Base-by-base conservation (phyloP, 805 yeast genomes). In the Ogataea thermomethanolica region DNA sequence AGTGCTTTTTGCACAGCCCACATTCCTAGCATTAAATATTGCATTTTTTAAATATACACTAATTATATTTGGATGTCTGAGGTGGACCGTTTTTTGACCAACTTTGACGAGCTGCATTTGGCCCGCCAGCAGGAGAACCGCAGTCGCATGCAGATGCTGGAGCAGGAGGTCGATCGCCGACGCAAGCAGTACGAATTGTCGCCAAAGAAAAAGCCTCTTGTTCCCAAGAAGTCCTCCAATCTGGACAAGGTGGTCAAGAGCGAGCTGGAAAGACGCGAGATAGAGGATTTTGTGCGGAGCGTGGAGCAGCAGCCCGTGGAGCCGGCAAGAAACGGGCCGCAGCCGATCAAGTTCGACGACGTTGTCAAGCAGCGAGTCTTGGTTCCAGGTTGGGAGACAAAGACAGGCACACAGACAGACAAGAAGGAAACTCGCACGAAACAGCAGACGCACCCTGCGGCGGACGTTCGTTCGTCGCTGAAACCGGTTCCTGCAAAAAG, bases 211-310 rank as follows among this genome's bases (percentile, higher is more conserved):
- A 56, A 52, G 37, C 60, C 53, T 29, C 22, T 48, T 9, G 55
- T 57, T 2, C 64, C 65, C 6, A 48, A 38, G 43, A 60, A 60
- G 41, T 53, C 46, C 12, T 23, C 31, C 2, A 32, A 29, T 5
- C 33, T 58, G 37, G 43, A 25, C 11, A 17, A 23, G 26, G 22
- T 24, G 26, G 21, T 20, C 20, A 20, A 37, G 15, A 20, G 15
- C 14, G 35, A 25, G 30, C 23, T 12, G 11, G 30, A 24, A 11
- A 29, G 9, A 26, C 20, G 25, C 29, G 13, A 12, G 17, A 13
- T 15, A 9, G 23, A 14, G 31, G 33, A 21, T 25, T 23, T 30
- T n/a, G 27, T 22, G 12, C 30, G 13, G 13, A 17, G 11, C 8
- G 25, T 14, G 30, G 30, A 17, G 9, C 32, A 12, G 23, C n/a